Evolutionary conservation across 2,329 filamentous ascomycete species (phyloP).

Genomic region (Beauveria sp.): DNA sequence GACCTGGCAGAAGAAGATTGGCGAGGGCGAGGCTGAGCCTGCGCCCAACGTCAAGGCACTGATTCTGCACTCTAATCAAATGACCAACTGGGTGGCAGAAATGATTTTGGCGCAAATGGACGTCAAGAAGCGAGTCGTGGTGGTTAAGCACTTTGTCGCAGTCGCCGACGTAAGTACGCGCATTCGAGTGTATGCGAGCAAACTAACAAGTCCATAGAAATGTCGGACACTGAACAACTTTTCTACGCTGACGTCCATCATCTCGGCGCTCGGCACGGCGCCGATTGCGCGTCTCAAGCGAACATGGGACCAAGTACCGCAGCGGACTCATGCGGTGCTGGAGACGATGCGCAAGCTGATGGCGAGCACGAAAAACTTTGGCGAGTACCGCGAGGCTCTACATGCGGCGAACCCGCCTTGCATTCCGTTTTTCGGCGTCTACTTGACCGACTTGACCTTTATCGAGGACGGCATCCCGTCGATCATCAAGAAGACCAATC

Average conservation of each 20-base stretch:
- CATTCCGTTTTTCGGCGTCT: conserved; percentile 98
- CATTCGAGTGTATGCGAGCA: not conserved
- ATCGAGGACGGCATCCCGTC: conserved; percentile 98
- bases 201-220: conserved; percentile 53
- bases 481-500: conserved; percentile 88
- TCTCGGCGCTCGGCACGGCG: conserved; percentile 88
- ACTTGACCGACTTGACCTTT: conserved; percentile 93
- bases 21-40: conserved; percentile 72
- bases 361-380: conserved; percentile 97
- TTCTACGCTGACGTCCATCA: conserved; percentile 94
- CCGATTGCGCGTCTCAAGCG: conserved; percentile 89
- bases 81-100: conserved; percentile 98
- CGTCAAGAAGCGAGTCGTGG: conserved; percentile 90
- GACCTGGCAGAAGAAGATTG: conserved; percentile 96
- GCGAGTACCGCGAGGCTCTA: conserved; percentile 87
- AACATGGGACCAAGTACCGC: conserved; percentile 90
- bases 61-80: conserved; percentile 95
- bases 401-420: conserved; percentile 93
- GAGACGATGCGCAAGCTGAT: conserved; percentile 92
- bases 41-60: conserved; percentile 92
- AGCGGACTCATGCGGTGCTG: conserved; percentile 69
- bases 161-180: conserved; percentile 75
- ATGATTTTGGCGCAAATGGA: conserved; percentile 96
- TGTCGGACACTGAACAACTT: conserved; percentile 92
- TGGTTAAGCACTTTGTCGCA: conserved; percentile 96